These are phyloP conservation scores for Gossypium raimondii DNA, from an alignment of 345 rosid genomes.

Conservation along the genomic window DNA sequence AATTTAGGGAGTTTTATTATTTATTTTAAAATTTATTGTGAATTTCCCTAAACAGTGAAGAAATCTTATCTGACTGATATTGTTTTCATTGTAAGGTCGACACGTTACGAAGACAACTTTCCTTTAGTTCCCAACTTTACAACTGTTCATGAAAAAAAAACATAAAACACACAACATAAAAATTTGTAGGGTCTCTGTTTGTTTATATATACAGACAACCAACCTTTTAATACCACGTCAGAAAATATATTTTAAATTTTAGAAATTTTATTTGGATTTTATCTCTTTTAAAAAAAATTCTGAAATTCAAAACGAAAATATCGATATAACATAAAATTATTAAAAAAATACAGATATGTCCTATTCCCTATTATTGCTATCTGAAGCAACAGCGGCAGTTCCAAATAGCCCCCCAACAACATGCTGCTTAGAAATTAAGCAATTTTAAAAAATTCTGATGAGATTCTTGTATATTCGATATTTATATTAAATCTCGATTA, in stretches of 20 bases:
- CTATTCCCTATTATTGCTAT: not conserved
- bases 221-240: too few species aligned
- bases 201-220: not conserved
- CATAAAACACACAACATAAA: too few species aligned
- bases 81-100: not conserved
- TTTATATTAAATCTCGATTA: too few species aligned
- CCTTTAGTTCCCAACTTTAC: not conserved
- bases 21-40: not conserved
- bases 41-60: not conserved
- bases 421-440: not conserved
- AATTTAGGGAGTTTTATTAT: too few species aligned
- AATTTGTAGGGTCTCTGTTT: not conserved
- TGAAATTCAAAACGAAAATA: too few species aligned
- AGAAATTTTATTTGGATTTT: too few species aligned
- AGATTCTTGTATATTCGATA: too few species aligned
- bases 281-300: rapidly evolving
- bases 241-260: rapidly evolving
- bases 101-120: not conserved
- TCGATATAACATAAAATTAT: too few species aligned
- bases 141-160: not conserved
- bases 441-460: too few species aligned
- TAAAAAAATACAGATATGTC: not conserved
- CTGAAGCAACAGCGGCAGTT: not conserved
- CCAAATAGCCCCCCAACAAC: not conserved
- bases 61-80: not conserved